These are phyloP conservation scores for Pistacia vera DNA, from an alignment of 345 rosid species.

Conservation along the genomic window DNA sequence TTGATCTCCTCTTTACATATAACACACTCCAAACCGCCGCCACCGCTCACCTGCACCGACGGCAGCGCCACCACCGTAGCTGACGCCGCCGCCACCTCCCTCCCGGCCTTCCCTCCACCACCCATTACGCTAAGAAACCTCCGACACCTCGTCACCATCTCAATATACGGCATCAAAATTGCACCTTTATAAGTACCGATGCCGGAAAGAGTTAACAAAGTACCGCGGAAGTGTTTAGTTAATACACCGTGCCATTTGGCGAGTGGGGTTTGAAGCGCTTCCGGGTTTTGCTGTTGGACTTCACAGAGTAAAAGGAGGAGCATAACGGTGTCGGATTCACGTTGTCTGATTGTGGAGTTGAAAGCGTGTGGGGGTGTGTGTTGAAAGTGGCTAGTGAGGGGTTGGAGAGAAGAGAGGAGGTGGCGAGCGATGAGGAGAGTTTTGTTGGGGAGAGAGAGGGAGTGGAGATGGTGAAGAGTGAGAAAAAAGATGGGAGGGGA, in stretches of 20 bases:
- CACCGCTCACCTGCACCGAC: conserved; percentile 48
- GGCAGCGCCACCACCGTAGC: conserved; percentile 69
- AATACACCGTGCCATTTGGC: conserved; percentile 61
- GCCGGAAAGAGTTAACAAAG: conserved; percentile 40
- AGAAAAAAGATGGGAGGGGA: conserved; percentile 76
- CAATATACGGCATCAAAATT: conserved; percentile 61
- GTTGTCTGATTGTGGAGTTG: conserved; percentile 33
- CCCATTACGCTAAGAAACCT: conserved; percentile 55
- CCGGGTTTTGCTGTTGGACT: conserved; percentile 61
- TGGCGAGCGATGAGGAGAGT: conserved; percentile 78
- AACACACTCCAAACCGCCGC: conserved; percentile 59
- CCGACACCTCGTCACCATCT: conserved; percentile 62
- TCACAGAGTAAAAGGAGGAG: conserved; percentile 90
- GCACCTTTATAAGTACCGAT: conserved; percentile 56
- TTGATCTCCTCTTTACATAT: conserved; percentile 86
- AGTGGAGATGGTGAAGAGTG: conserved; percentile 75
- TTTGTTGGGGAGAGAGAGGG: conserved; percentile 67
- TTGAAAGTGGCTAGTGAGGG: conserved; percentile 49
- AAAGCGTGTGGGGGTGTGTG: conserved; percentile 28
- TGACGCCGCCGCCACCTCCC: conserved; percentile 56
- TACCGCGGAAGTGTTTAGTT: conserved; percentile 26
- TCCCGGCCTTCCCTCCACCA: conserved; percentile 38
- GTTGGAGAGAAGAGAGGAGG: conserved; percentile 77
- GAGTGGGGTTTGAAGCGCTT: conserved; percentile 44
- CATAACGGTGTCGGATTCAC: conserved; percentile 76